Conservation (phyloP, 306 rosid genomes). For the Sindora glabra region DNA sequence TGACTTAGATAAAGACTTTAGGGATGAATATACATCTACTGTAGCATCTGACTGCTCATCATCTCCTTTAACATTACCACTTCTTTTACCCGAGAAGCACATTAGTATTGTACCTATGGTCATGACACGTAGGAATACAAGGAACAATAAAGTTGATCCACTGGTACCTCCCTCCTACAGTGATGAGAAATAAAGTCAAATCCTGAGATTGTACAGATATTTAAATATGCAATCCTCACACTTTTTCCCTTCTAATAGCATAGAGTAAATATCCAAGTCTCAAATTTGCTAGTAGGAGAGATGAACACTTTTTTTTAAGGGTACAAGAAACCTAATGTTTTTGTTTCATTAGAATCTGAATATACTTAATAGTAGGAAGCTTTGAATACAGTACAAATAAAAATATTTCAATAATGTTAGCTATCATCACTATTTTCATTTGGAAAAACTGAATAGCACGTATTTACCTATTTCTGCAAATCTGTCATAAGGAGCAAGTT, state of each 20-base stretch:
- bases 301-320: conserved; percentile 2
- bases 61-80: conserved; percentile 29
- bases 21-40: conserved; percentile 29
- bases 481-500: background rate
- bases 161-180: conserved; percentile 61
- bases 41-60: conserved; percentile 28
- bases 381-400: background rate
- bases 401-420: background rate
- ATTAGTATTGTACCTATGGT: conserved; percentile 67
- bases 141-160: conserved; percentile 59
- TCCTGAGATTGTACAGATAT: background rate
- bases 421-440: background rate
- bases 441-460: background rate
- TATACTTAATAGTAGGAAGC: too few relatives aligned
- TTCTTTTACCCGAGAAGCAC: conserved; percentile 63
- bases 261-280: too few relatives aligned
- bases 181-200: conserved; percentile 12
- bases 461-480: conserved; percentile 1
- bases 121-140: conserved; percentile 70
- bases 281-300: background rate
- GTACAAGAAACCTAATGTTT: conserved; percentile 9
- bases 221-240: too few relatives aligned
- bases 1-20: conserved; percentile 48
- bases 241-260: too few relatives aligned
- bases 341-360: background rate